A percentile compares a stretch with the other conserved stretches of the same genome.
phyloP scores from a whole-genome alignment of 306 rosid species.

The Arachis hypogaea region DNA sequence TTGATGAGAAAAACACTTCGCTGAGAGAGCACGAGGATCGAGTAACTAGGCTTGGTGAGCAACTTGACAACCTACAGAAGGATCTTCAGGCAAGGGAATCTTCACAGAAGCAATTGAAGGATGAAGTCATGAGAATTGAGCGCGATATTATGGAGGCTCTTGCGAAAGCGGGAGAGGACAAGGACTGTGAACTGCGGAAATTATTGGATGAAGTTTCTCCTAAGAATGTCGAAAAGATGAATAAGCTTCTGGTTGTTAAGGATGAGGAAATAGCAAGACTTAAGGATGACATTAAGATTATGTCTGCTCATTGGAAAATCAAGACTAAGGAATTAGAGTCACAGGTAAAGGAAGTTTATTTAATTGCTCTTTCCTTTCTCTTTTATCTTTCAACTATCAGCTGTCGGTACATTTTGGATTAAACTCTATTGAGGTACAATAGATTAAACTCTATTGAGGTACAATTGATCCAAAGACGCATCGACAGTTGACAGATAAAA shows the following conservation, averaged over 20 bases:
- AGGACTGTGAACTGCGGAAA: slow-evolving; percentile 77
- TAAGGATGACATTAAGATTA: slow-evolving; percentile 79
- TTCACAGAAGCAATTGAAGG: slow-evolving; percentile 90
- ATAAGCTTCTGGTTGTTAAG: slow-evolving; percentile 66
- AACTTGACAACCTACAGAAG: slow-evolving; percentile 78
- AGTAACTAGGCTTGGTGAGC: slow-evolving; percentile 74
- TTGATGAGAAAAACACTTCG: slow-evolving; percentile 70
- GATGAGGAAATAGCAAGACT: slow-evolving; percentile 78
- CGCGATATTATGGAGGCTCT: slow-evolving; percentile 81
- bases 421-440: too few species aligned
- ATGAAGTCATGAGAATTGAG: slow-evolving; percentile 81
- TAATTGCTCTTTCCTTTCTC: too few species aligned
- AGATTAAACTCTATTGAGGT: too few species aligned
- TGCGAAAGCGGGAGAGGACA: slow-evolving; percentile 62
- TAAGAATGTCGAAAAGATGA: slow-evolving; percentile 76
- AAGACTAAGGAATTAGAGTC: slow-evolving; percentile 94
- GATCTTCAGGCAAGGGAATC: slow-evolving; percentile 85
- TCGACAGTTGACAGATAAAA: too few species aligned
- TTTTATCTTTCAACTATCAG: too few species aligned
- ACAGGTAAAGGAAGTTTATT: slow-evolving; percentile 55
- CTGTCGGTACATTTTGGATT: too few species aligned
- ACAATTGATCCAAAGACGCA: too few species aligned
- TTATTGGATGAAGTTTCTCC: slow-evolving; percentile 85
- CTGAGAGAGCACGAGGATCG: slow-evolving; percentile 81
- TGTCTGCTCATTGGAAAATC: slow-evolving; percentile 87